Percentiles rank a stretch among this genome's conserved stretches.
phyloP scores from a whole-genome alignment of 2,329 filamentous ascomycete species.

The Sporothrix sp. region DNA sequence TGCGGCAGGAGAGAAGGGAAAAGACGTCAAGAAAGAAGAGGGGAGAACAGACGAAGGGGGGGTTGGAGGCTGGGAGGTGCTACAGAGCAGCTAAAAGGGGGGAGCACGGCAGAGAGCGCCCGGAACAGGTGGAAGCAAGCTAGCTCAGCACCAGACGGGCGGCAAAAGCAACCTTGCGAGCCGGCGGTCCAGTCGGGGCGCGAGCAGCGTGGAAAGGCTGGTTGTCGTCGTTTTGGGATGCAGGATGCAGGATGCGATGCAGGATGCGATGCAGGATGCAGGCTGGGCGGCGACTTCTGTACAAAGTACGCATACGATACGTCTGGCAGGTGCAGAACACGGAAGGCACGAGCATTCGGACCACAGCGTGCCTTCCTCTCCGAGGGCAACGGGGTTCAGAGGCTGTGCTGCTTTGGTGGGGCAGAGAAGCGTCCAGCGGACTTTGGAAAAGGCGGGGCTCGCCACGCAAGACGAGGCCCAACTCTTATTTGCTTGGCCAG shows the following conservation, averaged over 20 bases:
- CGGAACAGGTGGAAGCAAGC: slow-evolving; percentile 11
- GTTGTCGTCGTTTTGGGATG: too few relatives aligned
- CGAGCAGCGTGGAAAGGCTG: too few relatives aligned
- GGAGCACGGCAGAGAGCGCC: neutral
- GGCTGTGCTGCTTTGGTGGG: slow-evolving; percentile 9
- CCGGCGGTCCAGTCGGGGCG: too few relatives aligned
- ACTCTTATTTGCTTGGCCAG: too few relatives aligned
- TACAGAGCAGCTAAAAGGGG: slow-evolving; percentile 7
- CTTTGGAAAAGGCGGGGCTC: slow-evolving; percentile 7
- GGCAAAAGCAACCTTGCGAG: too few relatives aligned
- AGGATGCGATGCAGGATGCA: neutral
- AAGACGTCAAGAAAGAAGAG: neutral
- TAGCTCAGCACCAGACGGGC: neutral
- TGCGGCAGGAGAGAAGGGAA: neutral
- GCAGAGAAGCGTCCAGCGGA: neutral
- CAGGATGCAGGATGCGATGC: too few relatives aligned
- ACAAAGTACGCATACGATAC: too few relatives aligned
- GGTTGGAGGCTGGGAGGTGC: slow-evolving; percentile 2
- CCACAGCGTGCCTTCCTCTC: too few relatives aligned
- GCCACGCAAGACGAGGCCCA: slow-evolving; percentile 2
- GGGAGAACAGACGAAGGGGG: neutral
- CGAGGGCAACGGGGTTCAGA: too few relatives aligned
- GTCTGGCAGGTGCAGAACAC: too few relatives aligned
- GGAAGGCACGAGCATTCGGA: too few relatives aligned
- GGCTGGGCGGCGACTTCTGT: too few relatives aligned